phyloP scores from a whole-genome alignment of 2,329 filamentous ascomycete species.

The Botrytis galanthina region DNA sequence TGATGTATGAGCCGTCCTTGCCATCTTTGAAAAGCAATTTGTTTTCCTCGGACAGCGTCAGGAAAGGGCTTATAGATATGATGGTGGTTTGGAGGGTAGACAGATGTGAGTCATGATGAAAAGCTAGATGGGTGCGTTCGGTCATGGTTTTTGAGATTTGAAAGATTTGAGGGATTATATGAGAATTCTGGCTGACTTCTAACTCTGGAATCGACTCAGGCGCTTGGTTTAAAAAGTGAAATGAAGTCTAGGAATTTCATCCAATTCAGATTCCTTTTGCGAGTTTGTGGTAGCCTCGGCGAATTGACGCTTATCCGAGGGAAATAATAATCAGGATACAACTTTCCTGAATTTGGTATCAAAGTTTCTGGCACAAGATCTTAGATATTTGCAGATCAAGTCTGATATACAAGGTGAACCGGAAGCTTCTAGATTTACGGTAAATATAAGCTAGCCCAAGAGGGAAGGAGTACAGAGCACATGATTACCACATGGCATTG shows the following conservation, averaged over 20 bases:
- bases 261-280: not conserved
- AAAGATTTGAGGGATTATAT: not conserved
- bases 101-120: constrained; percentile 25
- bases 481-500: not conserved
- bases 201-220: not conserved
- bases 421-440: not conserved
- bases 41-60: constrained; percentile 27
- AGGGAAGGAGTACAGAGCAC: not conserved
- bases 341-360: not conserved
- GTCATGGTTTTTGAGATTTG: not conserved
- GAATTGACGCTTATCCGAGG: not conserved
- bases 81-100: constrained; percentile 22
- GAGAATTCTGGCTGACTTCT: not conserved
- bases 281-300: not conserved
- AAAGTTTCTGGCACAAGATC: not conserved
- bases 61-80: constrained; percentile 25
- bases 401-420: not conserved
- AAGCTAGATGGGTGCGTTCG: constrained; percentile 23
- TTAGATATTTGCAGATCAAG: not conserved
- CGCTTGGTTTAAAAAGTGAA: not conserved
- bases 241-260: not conserved
- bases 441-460: not conserved
- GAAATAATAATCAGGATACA: not conserved
- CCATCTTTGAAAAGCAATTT: constrained; percentile 56
- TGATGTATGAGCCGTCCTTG: constrained; percentile 50